A percentile compares a stretch with the other conserved stretches of the same genome.
phyloP scores from a whole-genome alignment of 768 basidiomycete species.

The Xerocomellus dryophilus region DNA sequence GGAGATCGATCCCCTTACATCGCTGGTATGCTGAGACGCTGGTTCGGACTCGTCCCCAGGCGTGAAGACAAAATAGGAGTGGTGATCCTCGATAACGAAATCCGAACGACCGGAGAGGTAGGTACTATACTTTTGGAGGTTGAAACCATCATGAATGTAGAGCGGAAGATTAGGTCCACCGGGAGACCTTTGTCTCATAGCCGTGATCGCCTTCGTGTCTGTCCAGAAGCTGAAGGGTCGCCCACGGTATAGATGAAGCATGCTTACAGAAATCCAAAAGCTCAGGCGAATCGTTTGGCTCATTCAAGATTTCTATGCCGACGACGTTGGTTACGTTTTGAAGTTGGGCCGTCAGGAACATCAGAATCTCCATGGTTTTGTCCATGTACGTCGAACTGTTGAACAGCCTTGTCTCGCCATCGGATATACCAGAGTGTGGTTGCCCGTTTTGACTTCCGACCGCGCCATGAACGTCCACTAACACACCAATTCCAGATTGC shows the following conservation, averaged over 20 bases:
- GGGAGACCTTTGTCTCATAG: conserved; percentile 17
- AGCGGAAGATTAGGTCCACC: conserved; percentile 47
- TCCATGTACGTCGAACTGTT: conserved; percentile 33
- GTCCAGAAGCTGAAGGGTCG: background rate
- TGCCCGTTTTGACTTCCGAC: conserved; percentile 47
- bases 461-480: conserved; percentile 55
- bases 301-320: conserved; percentile 59
- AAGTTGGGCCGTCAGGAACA: conserved; percentile 30
- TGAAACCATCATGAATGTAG: conserved; percentile 69
- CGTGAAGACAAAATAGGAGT: conserved; percentile 70
- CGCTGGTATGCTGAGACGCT: conserved; percentile 43
- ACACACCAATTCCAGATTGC: conserved; percentile 42
- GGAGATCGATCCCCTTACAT: conserved; percentile 28
- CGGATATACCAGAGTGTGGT: conserved; percentile 35
- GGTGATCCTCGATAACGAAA: conserved; percentile 72
- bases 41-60: conserved; percentile 45
- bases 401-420: conserved; percentile 40
- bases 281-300: conserved; percentile 45
- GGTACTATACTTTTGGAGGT: conserved; percentile 35
- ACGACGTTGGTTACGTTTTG: conserved; percentile 49
- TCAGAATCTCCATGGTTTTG: conserved; percentile 42
- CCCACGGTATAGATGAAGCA: background rate
- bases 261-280: conserved; percentile 41
- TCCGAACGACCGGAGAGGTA: conserved; percentile 50
- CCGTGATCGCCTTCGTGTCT: conserved; percentile 22